A percentile compares a stretch with the other conserved stretches of the same genome.
These are phyloP conservation scores for Zygosaccharomyces bisporus DNA, from an alignment of 805 yeast species.

Conservation along the genomic window DNA sequence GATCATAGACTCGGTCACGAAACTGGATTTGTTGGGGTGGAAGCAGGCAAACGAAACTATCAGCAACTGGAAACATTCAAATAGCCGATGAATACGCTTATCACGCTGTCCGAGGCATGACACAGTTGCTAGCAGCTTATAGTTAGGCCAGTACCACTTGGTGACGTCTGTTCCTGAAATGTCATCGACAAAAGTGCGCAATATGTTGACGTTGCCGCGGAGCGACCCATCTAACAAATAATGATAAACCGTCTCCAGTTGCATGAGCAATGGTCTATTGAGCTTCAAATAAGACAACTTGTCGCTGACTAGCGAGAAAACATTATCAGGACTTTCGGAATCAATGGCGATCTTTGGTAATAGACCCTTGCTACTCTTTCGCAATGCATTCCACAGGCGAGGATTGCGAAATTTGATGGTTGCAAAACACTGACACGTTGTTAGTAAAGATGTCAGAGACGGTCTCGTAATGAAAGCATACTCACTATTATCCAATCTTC, in stretches of 20 bases:
- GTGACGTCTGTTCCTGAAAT: conserved; percentile 13
- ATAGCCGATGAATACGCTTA: conserved; percentile 9
- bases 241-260: conserved; percentile 9
- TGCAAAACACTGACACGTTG: conserved; percentile 22
- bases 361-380: neutral
- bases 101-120: conserved; percentile 1
- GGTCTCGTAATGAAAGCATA: neutral
- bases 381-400: conserved; percentile 13
- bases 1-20: conserved; percentile 9
- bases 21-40: conserved; percentile 1
- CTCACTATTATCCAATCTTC: conserved; percentile 18
- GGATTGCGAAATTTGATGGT: conserved; percentile 25
- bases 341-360: neutral
- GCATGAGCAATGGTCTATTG: conserved; percentile 8
- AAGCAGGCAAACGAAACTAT: conserved; percentile 21
- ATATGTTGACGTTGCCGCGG: conserved; percentile 9
- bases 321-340: neutral
- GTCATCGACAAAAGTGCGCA: conserved; percentile 18
- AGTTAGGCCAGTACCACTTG: conserved; percentile 21
- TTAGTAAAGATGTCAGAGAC: neutral
- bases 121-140: conserved; percentile 11
- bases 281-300: conserved; percentile 9
- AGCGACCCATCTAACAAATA: conserved; percentile 5
- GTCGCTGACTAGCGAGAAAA: conserved; percentile 10
- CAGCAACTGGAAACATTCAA: conserved; percentile 21